Evolutionary conservation across 495 filamentous ascomycete species (phyloP), one percentile per base, ranked within the genome.

Genomic region (Pseudevernia furfuracea): DNA sequence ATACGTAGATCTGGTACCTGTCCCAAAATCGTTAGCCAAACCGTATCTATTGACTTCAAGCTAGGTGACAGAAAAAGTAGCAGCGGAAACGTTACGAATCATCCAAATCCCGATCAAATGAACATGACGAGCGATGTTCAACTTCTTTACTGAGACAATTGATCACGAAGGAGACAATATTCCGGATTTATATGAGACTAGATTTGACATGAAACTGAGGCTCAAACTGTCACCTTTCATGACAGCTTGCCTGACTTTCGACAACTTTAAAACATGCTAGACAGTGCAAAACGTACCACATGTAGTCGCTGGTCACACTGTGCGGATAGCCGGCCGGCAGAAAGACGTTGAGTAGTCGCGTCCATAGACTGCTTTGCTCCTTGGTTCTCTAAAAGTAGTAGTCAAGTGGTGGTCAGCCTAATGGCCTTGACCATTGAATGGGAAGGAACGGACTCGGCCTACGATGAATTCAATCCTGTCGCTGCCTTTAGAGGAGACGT

Each of bases 321-420:
- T 93, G 84, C 7, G 94, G 94, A 79, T 89, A 98, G 41, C 94
- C 93, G 14, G 89, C 86, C 1, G 93, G 94, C n/a, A 98, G 80
- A 74, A 98, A 98, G 57, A 95, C 81, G 69, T 86, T 83, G 58
- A 89, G 76, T 14, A 88, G 70, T 71, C 66, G 69, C 55, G 73
- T 68, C 72, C 72, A 75, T 60, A 71, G 17, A 57, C 60, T 66
- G 38, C 57, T 60, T 30, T 57, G 59, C 34, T 62, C 64, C 56
- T 69, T 56, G 4, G 70, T 67, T 21, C 34, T 53, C 70, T 73
- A 9, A 23, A 3, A 17, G 1, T 53, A 1, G 52, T 34, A 19
- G 30, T 3, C 52, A 34, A 43, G 11, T 46, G 0, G n/a, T 32
- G 12, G 30, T 39, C 25, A 25, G 59, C 36, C 0, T 53, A 23